Percentiles rank a stretch among this genome's conserved stretches.
Evolutionary conservation across 495 filamentous ascomycete genomes (phyloP).

Genomic region (Corynascus novoguineensis): DNA sequence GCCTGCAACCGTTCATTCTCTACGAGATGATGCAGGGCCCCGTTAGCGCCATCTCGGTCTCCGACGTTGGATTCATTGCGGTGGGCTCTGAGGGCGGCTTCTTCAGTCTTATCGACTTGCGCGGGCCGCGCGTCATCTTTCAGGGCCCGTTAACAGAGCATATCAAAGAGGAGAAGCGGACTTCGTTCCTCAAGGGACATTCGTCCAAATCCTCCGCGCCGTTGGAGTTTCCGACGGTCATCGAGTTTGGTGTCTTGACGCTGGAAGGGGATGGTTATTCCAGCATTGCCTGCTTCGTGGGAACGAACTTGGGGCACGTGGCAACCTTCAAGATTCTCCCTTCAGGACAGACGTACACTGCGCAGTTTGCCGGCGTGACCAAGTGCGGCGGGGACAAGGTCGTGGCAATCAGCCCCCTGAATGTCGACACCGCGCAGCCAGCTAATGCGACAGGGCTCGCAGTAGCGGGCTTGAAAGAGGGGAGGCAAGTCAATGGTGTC

Average conservation of each 20-base stretch:
- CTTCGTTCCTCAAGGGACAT: conserved; percentile 53
- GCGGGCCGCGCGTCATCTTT: conserved; percentile 85
- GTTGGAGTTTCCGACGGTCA: conserved; percentile 65
- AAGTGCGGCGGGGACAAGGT: conserved; percentile 67
- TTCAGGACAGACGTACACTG: conserved; percentile 63
- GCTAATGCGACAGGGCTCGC: conserved; percentile 68
- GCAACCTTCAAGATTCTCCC: conserved; percentile 88
- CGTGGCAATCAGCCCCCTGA: conserved; percentile 69
- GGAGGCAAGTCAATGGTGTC: conserved; percentile 64
- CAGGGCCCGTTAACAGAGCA: conserved; percentile 62
- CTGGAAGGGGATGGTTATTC: conserved; percentile 91
- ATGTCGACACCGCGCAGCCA: conserved; percentile 66
- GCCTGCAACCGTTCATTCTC: conserved; percentile 72
- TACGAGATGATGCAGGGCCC: conserved; percentile 76
- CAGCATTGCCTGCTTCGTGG: conserved; percentile 86
- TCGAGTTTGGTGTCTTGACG: conserved; percentile 92
- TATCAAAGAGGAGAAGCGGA: conserved; percentile 60
- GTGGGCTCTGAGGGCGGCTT: conserved; percentile 76
- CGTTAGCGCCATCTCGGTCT: conserved; percentile 71
- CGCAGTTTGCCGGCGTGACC: conserved; percentile 60
- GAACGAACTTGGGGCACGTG: conserved; percentile 76
- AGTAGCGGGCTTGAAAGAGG: conserved; percentile 66
- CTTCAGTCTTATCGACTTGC: conserved; percentile 74
- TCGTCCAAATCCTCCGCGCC: conserved; percentile 37
- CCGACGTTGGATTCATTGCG: conserved; percentile 86